Percentiles rank a stretch among this genome's conserved stretches.
phyloP scores from a whole-genome alignment of 1,139 yeast species.

The Lodderomyces jiufengensis region DNA sequence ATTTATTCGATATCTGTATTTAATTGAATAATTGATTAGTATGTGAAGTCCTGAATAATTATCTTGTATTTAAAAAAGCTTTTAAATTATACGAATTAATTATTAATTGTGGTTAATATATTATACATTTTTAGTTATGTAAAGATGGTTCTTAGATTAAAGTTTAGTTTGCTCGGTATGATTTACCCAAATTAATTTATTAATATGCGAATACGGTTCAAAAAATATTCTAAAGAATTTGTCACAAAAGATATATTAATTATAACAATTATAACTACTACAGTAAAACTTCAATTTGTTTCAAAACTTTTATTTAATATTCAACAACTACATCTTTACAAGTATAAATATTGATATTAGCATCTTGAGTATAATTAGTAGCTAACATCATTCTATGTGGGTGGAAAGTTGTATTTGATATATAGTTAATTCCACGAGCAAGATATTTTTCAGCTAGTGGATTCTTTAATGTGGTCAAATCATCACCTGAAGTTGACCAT shows the following conservation, averaged over 20 bases:
- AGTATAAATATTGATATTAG: slow-evolving; percentile 62
- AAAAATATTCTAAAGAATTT: too few species aligned
- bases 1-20: too few species aligned
- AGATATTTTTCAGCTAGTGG: slow-evolving; percentile 43
- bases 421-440: slow-evolving; percentile 47
- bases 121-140: too few species aligned
- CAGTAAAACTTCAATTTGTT: too few species aligned
- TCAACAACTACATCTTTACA: slow-evolving; percentile 42
- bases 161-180: slow-evolving; percentile 1
- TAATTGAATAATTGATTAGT: too few species aligned
- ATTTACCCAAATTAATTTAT: slow-evolving; percentile 1
- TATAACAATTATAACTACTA: too few species aligned
- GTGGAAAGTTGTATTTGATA: slow-evolving; percentile 72
- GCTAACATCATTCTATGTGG: slow-evolving; percentile 96
- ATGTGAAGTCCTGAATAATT: too few species aligned
- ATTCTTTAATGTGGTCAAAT: slow-evolving; percentile 59
- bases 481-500: slow-evolving; percentile 84
- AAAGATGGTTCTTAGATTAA: too few species aligned
- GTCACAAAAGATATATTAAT: too few species aligned
- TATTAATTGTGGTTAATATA: too few species aligned
- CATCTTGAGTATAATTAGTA: slow-evolving; percentile 76
- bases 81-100: too few species aligned
- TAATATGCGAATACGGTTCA: slow-evolving; percentile 1
- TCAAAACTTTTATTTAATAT: slow-evolving; percentile 18
- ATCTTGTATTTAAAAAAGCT: too few species aligned